Evolutionary conservation across 1,139 yeast species (phyloP), one percentile per base, ranked within the genome.

Genomic region (Candida buenavistaensis): DNA sequence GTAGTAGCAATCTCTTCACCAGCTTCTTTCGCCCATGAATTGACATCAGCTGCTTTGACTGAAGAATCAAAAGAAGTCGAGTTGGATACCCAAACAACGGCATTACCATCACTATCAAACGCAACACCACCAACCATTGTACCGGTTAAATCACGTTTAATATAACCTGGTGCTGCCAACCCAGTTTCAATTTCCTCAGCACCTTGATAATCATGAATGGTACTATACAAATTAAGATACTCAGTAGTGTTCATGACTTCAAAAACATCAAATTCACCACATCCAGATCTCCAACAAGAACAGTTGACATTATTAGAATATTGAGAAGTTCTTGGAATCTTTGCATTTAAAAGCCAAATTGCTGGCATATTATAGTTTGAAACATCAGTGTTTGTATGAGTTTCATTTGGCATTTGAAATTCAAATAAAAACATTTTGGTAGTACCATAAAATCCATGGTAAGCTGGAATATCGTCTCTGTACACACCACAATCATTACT

Each of bases 251-350:
- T 55, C 57, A 62, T 63, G 28, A 67, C 67, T 72, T 92, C 98
- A 52, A 90, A 90, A 44, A 88, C 69, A 61, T 92, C 98, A 48
- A 90, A 73, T 69, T 92, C 98, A 62, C 97, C 97, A 67, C 98
- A 92, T 33, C 97, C 97, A 26, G 95, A 77, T 47, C 79, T 59
- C 98, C 98, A 92, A 74, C 97, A 92, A 17, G 97, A 88, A 70
- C 97, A 64, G 38, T 80, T 64, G 39, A 69, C 71, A 56, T 94
- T 94, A 56, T 37, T 37, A 9, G 67, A 49, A 47, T 90, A 92
- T 68, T 92, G 97, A 43, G 85, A 62, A 38, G 96, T 90, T 68
- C 97, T 81, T 54, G 97, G 96, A 51, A 90, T 86, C 63, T 86
- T 83, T 28, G 97, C 96, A 56, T 90, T 90, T 57, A 90, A 77